These are phyloP conservation scores for Wickerhamomyces hampshirensis DNA, from an alignment of 805 yeast genomes.

Conservation along the genomic window DNA sequence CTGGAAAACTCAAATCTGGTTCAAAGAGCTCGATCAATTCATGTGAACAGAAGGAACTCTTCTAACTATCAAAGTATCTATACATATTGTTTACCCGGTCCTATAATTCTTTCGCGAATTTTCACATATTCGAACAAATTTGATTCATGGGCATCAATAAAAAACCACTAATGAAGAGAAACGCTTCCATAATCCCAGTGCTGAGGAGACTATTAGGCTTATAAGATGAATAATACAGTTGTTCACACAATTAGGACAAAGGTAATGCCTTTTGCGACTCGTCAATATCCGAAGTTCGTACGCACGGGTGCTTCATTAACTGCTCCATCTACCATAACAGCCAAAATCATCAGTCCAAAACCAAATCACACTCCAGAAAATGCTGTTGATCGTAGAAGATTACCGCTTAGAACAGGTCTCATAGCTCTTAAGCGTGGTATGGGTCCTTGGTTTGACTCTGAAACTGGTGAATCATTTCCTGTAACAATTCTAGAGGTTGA, in stretches of 20 bases:
- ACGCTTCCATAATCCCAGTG: too few species aligned
- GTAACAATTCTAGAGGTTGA: conserved; percentile 88
- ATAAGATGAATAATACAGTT: conserved; percentile 5
- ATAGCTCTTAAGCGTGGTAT: conserved; percentile 84
- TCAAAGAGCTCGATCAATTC: too few species aligned
- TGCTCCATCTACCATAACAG: conserved; percentile 30
- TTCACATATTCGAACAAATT: too few species aligned
- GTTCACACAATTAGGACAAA: conserved; percentile 12
- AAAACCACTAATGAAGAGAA: too few species aligned
- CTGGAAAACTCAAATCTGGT: too few species aligned
- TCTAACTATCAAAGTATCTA: too few species aligned
- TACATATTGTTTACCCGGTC: too few species aligned
- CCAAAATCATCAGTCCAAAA: conserved; percentile 35
- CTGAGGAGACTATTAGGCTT: too few species aligned
- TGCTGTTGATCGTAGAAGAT: conserved; percentile 65
- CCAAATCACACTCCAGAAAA: conserved; percentile 64
- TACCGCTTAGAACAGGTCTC: conserved; percentile 77
- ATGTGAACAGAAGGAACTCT: too few species aligned
- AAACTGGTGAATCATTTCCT: conserved; percentile 63
- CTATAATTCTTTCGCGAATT: too few species aligned
- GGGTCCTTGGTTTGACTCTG: conserved; percentile 73
- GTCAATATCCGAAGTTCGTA: conserved; percentile 22
- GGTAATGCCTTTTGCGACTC: conserved; percentile 6
- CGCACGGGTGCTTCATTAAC: conserved; percentile 32
- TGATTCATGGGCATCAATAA: too few species aligned